Evolutionary conservation across 805 yeast species (phyloP).

Genomic region (Saccharomycopsis javanensis): DNA sequence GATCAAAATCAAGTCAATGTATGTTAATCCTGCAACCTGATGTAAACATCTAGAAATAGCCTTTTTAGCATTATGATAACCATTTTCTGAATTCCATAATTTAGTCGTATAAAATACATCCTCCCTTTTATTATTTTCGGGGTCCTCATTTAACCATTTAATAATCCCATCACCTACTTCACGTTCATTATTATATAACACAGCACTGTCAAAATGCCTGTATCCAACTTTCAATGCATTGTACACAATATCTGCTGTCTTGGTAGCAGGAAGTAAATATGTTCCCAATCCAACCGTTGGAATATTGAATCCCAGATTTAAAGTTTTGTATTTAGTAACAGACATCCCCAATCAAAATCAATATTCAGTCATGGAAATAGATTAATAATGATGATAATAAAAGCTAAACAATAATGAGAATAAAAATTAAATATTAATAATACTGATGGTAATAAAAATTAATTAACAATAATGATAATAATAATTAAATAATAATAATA

Average conservation of each 20-base stretch:
- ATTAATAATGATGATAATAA: too few relatives aligned
- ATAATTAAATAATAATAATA: too few relatives aligned
- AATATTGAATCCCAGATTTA: constrained; percentile 46
- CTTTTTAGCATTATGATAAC: constrained; percentile 43
- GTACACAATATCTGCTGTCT: constrained; percentile 37
- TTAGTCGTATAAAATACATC: constrained; percentile 62
- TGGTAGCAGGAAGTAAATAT: constrained; percentile 33
- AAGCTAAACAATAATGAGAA: too few relatives aligned
- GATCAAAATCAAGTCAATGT: constrained; percentile 63
- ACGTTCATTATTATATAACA: constrained; percentile 51
- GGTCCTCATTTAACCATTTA: constrained; percentile 39
- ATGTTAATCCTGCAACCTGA: constrained; percentile 44
- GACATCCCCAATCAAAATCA: background rate
- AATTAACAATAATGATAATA: too few relatives aligned
- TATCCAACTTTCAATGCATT: constrained; percentile 57
- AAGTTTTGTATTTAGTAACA: constrained; percentile 24
- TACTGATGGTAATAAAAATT: too few relatives aligned
- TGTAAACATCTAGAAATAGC: constrained; percentile 51
- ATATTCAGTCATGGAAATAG: background rate
- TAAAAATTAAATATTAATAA: too few relatives aligned
- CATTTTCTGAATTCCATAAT: constrained; percentile 59
- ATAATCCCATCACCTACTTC: constrained; percentile 53
- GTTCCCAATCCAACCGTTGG: constrained; percentile 53
- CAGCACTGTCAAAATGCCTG: constrained; percentile 69
- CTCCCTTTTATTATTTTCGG: constrained; percentile 35